A percentile compares a stretch with the other conserved stretches of the same genome.
These are phyloP conservation scores for Phlegmacium glaucopus DNA, from an alignment of 768 basidiomycete species.

Conservation along the genomic window DNA sequence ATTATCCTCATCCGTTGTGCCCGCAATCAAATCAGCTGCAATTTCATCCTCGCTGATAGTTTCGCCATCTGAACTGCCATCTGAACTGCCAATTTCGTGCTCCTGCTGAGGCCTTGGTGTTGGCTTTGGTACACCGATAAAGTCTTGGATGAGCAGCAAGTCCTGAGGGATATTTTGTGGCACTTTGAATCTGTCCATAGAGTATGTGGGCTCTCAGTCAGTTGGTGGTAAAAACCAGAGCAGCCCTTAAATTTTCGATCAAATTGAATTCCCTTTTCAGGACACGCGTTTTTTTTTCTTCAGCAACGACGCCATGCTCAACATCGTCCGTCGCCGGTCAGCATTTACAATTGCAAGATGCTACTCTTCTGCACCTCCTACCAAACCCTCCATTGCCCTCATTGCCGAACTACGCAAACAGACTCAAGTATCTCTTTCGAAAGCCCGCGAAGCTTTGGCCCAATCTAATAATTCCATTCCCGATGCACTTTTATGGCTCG, in stretches of 20 bases:
- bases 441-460: slow-evolving; percentile 84
- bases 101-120: slow-evolving; percentile 31
- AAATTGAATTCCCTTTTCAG: slow-evolving; percentile 17
- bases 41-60: slow-evolving; percentile 61
- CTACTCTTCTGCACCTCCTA: slow-evolving; percentile 48
- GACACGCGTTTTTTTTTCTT: slow-evolving; percentile 14
- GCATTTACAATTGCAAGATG: slow-evolving; percentile 19
- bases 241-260: slow-evolving; percentile 15
- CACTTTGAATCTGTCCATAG: slow-evolving; percentile 51
- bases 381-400: slow-evolving; percentile 68
- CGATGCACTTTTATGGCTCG: slow-evolving; percentile 76
- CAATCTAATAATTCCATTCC: slow-evolving; percentile 72
- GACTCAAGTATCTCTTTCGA: slow-evolving; percentile 77
- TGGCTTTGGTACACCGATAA: slow-evolving; percentile 42
- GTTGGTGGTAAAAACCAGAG: slow-evolving; percentile 4
- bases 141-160: slow-evolving; percentile 65
- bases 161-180: slow-evolving; percentile 70
- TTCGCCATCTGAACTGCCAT: not conserved
- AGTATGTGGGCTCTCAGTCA: slow-evolving; percentile 4
- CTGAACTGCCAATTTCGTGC: slow-evolving; percentile 56
- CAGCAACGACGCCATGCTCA: slow-evolving; percentile 9
- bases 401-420: slow-evolving; percentile 84
- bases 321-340: slow-evolving; percentile 12
- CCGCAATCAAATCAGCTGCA: slow-evolving; percentile 51
- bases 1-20: slow-evolving; percentile 37